Base-by-base conservation (phyloP, 2,329 filamentous ascomycete species). In the Talaromyces piceae region DNA sequence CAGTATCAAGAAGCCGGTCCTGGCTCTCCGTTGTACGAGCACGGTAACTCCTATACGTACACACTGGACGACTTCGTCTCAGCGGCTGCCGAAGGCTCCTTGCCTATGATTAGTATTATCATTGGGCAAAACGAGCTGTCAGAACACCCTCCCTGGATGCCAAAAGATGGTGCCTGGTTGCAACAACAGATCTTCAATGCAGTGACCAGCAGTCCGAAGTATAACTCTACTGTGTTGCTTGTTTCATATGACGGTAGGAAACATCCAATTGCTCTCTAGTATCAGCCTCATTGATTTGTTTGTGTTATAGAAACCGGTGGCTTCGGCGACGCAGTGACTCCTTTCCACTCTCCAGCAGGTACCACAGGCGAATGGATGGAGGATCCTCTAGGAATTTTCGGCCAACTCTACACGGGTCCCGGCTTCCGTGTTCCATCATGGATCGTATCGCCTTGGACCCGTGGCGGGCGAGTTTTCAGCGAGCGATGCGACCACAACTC, bases 391-490 rank as follows among this genome's bases (percentile, higher is more conserved):
- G 67, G 64, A 6, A 28, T 63, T 1, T 70, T 71, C 48, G 71
- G 72, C n/a, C 57, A 74, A 18, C 65, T 72, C 18, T 73, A 67
- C 51, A 67, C 66, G 11, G 73, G 73, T 4, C 73, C 73, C 31
- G 67, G 72, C 25, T 73, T 77, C 58, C 75, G 78, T 6, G 66
- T 80, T 2, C 77, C 77, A 0, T 76, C 80, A 54, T 76, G 76
- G 56, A 78, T 80, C 61, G 69, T 80, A 50, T 80, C 77, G 0
- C 77, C 77, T 0, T 80, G 75, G 71, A 80, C 77, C 0, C 74
- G 77, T 12, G 74, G 75, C 9, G 74, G 73, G 7, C 71, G 76
- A 20, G 76, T 80, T 2, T 79, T 77, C 54, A 77, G 75, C 0
- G 77, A 80, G 58, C 74, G 76, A 41, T 69, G 73, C 4, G 78